phyloP scores from a whole-genome alignment of 2,329 filamentous ascomycete genomes.

The Geosmithia flava region DNA sequence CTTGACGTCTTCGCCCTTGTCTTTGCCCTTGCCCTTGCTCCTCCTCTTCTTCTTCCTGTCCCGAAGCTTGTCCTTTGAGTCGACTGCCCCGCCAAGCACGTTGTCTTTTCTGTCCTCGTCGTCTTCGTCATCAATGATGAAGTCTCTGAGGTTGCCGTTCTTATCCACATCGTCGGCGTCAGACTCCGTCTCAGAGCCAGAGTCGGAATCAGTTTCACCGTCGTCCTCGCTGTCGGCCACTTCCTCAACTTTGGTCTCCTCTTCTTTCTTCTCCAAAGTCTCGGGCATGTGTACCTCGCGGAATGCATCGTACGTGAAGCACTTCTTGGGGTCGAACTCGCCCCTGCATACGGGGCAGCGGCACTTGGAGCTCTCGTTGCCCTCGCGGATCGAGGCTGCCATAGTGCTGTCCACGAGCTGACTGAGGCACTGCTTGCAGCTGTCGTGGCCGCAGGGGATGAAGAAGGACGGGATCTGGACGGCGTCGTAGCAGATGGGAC shows the following conservation, averaged over 20 bases:
- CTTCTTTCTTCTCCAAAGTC: conserved; percentile 16
- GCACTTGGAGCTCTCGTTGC: conserved; percentile 25
- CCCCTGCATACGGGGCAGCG: conserved; percentile 71
- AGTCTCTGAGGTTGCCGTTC: conserved; percentile 29
- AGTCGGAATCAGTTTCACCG: conserved; percentile 20
- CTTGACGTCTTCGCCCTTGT: conserved; percentile 20
- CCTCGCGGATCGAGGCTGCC: conserved; percentile 41
- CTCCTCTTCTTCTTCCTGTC: conserved; percentile 17
- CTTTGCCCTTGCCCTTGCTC: conserved; percentile 22
- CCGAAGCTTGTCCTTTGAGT: neutral
- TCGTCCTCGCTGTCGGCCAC: conserved; percentile 18
- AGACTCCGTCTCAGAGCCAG: conserved; percentile 17
- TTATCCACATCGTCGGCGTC: conserved; percentile 11
- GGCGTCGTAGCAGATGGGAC: conserved; percentile 71
- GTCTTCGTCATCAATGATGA: conserved; percentile 35
- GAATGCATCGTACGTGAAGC: conserved; percentile 66
- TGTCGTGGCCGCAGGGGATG: conserved; percentile 71
- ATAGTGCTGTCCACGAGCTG: conserved; percentile 51
- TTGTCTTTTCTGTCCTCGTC: conserved; percentile 12
- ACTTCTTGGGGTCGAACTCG: conserved; percentile 49
- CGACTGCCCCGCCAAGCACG: conserved; percentile 5
- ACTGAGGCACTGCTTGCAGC: conserved; percentile 65
- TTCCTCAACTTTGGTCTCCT: conserved; percentile 20
- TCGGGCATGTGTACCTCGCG: conserved; percentile 58
- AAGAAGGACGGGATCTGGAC: conserved; percentile 66